Base-by-base conservation (phyloP, 2,329 filamentous ascomycete species). In the Didymella glomerata region DNA sequence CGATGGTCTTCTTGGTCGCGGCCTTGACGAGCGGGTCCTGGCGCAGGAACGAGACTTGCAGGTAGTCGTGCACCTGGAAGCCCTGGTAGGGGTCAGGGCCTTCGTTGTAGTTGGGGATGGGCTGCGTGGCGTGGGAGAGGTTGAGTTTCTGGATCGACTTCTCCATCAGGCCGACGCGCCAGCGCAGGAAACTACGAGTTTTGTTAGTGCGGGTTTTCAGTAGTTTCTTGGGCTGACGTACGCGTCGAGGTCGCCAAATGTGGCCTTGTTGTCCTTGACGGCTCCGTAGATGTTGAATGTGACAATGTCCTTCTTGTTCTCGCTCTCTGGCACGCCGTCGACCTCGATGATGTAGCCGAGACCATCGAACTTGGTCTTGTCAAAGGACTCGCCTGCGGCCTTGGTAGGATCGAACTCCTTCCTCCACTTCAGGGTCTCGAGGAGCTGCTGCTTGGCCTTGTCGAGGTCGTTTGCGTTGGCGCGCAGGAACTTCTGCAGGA, bases 211-310 rank as follows among this genome's bases (percentile, higher is more conserved):
- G 6, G 13, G 28, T 14, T 41, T 25, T 4, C 8, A 36, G n/a
- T 4, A 10, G 7, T 10, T 41, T 4, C 2, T 14, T 4, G 9
- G 28, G 13, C 44, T 45, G n/a, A 64, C 54, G 52, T 80, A 96
- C 92, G 90, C 90, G 25, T 93, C 83, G 6, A 93, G 80, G 70
- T 95, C 85, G 4, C 90, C 91, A 81, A 97, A 97, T 0, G 92
- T 96, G 57, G 83, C 82, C 65, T 90, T 86, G 62, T 92, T 87
- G 68, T 92, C 86, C 83, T 95, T 95, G 63, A 93, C 91, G 36
- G 87, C 87, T 14, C 93, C 93, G 74, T 98, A 97, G 71, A 97
- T 88, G 77, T 97, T 97, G 90, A 93, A 97, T 2, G 91, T 95
- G 48, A 93, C 88, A 55, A 97, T 77, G 48, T 84, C 84, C 75